Evolutionary conservation across 208 protist species (phyloP).

Genomic region (Acanthamoeba culbertsoni): DNA sequence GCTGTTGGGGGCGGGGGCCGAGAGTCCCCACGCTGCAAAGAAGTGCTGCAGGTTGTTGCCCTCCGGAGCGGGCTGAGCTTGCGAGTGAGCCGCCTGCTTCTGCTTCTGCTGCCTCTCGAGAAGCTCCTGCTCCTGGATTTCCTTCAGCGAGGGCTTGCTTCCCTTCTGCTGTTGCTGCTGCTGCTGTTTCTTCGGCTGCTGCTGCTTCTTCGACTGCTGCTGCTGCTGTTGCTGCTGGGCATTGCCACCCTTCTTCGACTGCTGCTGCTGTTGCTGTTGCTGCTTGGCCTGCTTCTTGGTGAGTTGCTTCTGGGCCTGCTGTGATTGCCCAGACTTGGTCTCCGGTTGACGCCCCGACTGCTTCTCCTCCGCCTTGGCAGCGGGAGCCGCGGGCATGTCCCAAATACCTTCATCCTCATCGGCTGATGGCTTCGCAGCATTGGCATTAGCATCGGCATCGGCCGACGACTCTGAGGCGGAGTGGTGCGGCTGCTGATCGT

Average conservation of each 20-base stretch:
- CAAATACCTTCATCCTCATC: background rate
- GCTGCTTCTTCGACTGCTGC: background rate
- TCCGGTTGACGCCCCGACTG: background rate
- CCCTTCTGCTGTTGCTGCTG: background rate
- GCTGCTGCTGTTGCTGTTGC: constrained; percentile 29
- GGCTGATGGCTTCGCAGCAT: background rate
- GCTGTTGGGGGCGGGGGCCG: background rate
- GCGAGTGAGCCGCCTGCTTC: constrained; percentile 39
- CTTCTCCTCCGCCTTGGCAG: no score
- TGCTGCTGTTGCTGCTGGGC: background rate
- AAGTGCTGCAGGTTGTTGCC: background rate
- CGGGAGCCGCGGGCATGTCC: background rate
- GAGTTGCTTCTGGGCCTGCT: background rate
- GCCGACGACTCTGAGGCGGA: background rate
- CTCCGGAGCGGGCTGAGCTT: background rate
- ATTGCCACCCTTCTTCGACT: background rate
- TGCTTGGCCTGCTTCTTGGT: constrained; percentile 18
- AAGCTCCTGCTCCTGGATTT: constrained; percentile 39
- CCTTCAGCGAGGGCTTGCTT: constrained; percentile 9
- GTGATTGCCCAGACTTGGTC: background rate
- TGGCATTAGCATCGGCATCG: background rate
- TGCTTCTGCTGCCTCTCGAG: background rate
- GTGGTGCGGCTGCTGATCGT: background rate
- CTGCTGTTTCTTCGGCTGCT: background rate
- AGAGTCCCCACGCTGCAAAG: background rate